Evolutionary conservation across 805 yeast genomes (phyloP).

Genomic region (Maudiozyma barnettii): DNA sequence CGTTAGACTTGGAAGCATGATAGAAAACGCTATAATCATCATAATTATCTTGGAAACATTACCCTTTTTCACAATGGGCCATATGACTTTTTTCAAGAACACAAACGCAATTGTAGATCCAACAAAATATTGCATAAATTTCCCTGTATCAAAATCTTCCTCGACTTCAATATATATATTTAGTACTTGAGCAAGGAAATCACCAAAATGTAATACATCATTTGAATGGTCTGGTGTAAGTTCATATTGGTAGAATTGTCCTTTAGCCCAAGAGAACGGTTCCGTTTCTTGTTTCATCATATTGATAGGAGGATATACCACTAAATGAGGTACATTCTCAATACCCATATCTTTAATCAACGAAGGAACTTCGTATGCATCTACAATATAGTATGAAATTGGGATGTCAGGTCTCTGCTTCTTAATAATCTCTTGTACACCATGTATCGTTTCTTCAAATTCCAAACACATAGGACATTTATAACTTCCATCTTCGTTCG

Average conservation of each 20-base stretch:
- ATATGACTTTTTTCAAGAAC: constrained; percentile 39
- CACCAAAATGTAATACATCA: constrained; percentile 43
- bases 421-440: constrained; percentile 37
- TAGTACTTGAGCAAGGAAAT: constrained; percentile 40
- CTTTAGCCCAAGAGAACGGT: constrained; percentile 18
- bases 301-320: constrained; percentile 51
- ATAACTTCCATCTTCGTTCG: constrained; percentile 34
- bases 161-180: constrained; percentile 36
- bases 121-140: constrained; percentile 39
- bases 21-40: constrained; percentile 32
- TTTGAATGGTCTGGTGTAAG: constrained; percentile 21
- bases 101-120: constrained; percentile 38
- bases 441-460: constrained; percentile 34
- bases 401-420: constrained; percentile 34
- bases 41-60: constrained; percentile 11
- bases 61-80: constrained; percentile 24
- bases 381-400: constrained; percentile 42
- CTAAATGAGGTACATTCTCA: constrained; percentile 52
- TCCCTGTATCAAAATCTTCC: constrained; percentile 34
- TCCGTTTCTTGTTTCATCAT: constrained; percentile 13
- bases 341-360: constrained; percentile 36
- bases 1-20: constrained; percentile 38
- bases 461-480: constrained; percentile 34
- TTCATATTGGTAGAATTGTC: constrained; percentile 32
- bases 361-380: constrained; percentile 36